A percentile compares a stretch with the other conserved stretches of the same genome.
These are phyloP conservation scores for Penicillium ucsense DNA, from an alignment of 495 filamentous ascomycete species.

Conservation along the genomic window DNA sequence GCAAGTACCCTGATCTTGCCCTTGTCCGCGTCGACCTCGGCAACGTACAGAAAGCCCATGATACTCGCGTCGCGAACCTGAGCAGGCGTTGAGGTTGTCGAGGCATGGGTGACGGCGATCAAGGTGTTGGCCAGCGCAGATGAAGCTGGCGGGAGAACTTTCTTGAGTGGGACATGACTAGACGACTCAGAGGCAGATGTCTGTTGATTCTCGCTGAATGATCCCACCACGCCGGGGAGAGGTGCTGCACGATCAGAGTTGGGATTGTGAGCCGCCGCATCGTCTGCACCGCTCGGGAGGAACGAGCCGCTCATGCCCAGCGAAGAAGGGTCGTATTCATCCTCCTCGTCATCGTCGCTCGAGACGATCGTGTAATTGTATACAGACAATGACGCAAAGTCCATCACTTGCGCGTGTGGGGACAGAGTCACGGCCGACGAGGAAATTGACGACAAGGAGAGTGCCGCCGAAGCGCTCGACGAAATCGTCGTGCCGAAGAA, in stretches of 20 bases:
- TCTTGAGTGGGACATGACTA: slow-evolving; percentile 28
- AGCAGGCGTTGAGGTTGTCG: slow-evolving; percentile 53
- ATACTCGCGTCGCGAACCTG: slow-evolving; percentile 75
- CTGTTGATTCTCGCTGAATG: slow-evolving; percentile 9
- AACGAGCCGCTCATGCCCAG: slow-evolving; percentile 35
- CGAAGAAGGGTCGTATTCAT: slow-evolving; percentile 36
- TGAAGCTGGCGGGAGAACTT: slow-evolving; percentile 25
- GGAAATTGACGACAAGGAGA: slow-evolving; percentile 24
- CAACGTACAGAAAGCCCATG: slow-evolving; percentile 86
- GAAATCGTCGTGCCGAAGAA: slow-evolving; percentile 71
- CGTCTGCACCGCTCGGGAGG: slow-evolving; percentile 32
- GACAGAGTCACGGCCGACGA: slow-evolving; percentile 60
- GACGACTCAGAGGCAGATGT: background rate
- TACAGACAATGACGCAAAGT: slow-evolving; percentile 61
- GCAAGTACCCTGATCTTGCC: slow-evolving; percentile 71
- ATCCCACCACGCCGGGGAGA: slow-evolving; percentile 17
- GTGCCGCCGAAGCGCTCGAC: slow-evolving; percentile 21
- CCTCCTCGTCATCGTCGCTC: slow-evolving; percentile 33
- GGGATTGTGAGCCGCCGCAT: slow-evolving; percentile 14
- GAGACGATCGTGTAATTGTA: slow-evolving; percentile 49
- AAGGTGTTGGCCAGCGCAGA: slow-evolving; percentile 47
- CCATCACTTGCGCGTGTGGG: slow-evolving; percentile 70
- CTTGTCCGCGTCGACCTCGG: slow-evolving; percentile 79
- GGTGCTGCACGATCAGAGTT: slow-evolving; percentile 13
- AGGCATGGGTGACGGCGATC: slow-evolving; percentile 69